These are phyloP conservation scores for Soucietia sequanensis DNA, from an alignment of 805 yeast species.

Conservation along the genomic window DNA sequence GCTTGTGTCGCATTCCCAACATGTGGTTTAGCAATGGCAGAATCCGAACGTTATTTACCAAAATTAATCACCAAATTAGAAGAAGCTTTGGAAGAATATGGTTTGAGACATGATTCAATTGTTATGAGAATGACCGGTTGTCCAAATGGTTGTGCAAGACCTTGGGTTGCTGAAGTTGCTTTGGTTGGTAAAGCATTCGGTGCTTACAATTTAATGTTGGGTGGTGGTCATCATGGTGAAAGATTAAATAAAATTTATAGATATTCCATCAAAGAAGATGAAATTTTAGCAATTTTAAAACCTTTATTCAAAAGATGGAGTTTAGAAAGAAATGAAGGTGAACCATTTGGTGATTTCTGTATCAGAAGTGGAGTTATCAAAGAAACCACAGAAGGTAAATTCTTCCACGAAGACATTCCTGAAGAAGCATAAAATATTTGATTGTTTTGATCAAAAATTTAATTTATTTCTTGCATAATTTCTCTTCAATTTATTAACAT, in stretches of 20 bases:
- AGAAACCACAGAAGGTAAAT: slow-evolving; percentile 87
- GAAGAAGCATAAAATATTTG: slow-evolving; percentile 54
- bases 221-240: slow-evolving; percentile 95
- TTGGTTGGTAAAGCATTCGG: slow-evolving; percentile 93
- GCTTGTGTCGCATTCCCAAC: slow-evolving; percentile 99
- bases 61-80: slow-evolving; percentile 78
- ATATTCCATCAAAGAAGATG: slow-evolving; percentile 87
- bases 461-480: slow-evolving; percentile 1
- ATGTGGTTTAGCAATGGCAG: slow-evolving; percentile 99
- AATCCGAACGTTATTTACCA: slow-evolving; percentile 91
- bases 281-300: slow-evolving; percentile 70
- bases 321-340: slow-evolving; percentile 83
- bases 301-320: slow-evolving; percentile 95
- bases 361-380: slow-evolving; percentile 84
- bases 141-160: slow-evolving; percentile 98
- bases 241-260: slow-evolving; percentile 87
- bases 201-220: slow-evolving; percentile 89
- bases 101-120: slow-evolving; percentile 89
- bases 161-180: slow-evolving; percentile 97
- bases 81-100: slow-evolving; percentile 83
- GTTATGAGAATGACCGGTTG: slow-evolving; percentile 99
- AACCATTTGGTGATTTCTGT: slow-evolving; percentile 93
- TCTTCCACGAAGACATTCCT: slow-evolving; percentile 91
- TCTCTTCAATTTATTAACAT: no score
- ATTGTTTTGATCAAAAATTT: slow-evolving; percentile 3